Evolutionary conservation across 305 asterid species (phyloP).

Genomic region (Fraxinus nigra): DNA sequence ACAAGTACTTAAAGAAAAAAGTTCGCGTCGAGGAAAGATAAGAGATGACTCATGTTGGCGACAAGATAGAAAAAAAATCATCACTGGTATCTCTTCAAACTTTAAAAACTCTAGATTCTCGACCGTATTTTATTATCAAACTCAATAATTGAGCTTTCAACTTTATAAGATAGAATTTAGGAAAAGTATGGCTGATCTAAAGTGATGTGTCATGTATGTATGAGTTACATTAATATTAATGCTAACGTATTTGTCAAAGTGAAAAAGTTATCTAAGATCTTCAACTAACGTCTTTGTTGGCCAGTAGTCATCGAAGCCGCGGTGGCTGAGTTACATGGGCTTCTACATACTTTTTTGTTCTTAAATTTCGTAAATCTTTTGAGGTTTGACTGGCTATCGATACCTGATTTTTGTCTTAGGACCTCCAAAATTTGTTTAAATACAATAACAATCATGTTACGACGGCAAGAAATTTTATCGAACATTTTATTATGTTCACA

Average conservation of each 20-base stretch:
- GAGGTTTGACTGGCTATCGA: not conserved
- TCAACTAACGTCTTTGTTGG: not conserved
- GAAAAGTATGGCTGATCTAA: too few relatives aligned
- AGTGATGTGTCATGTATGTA: too few relatives aligned
- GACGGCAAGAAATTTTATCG: too few relatives aligned
- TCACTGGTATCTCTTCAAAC: too few relatives aligned
- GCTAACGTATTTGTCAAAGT: too few relatives aligned
- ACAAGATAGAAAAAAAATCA: too few relatives aligned
- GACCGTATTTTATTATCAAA: not conserved
- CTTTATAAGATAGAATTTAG: not conserved
- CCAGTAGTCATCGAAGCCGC: not conserved
- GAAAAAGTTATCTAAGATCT: too few relatives aligned
- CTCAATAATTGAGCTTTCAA: not conserved
- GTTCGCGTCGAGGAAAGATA: not conserved
- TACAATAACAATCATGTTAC: too few relatives aligned
- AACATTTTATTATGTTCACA: too few relatives aligned
- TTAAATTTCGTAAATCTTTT: not conserved
- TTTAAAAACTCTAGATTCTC: too few relatives aligned
- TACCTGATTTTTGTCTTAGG: not conserved
- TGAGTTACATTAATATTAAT: too few relatives aligned
- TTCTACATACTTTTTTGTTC: not conserved
- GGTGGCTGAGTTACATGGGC: not conserved
- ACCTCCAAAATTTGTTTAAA: too few relatives aligned
- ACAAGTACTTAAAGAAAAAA: not conserved
- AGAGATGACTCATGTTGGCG: not conserved